Conservation (phyloP, 257 asterid species). For the Ajuga chamaepitys region DNA sequence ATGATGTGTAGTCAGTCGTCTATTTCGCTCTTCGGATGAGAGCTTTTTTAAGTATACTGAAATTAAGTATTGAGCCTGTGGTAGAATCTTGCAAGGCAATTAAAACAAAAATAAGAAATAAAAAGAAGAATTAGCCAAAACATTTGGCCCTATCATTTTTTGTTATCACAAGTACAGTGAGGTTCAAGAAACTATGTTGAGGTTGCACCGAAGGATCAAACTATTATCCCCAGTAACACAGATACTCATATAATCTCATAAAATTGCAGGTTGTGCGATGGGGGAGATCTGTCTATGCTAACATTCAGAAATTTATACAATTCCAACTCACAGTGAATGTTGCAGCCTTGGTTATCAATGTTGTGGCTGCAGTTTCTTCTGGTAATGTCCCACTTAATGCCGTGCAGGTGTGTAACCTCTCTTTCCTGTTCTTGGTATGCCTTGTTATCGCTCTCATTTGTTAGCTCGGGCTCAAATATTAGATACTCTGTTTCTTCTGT, state of each 20-base stretch:
- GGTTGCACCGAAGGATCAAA: neutral
- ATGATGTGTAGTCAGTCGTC: neutral
- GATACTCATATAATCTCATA: neutral
- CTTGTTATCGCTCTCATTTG: neutral
- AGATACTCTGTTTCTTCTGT: neutral
- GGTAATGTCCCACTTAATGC: constrained; percentile 96
- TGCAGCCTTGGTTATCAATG: constrained; percentile 88
- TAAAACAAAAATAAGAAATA: too few relatives aligned
- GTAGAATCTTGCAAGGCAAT: neutral
- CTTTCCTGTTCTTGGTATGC: neutral
- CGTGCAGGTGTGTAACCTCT: constrained; percentile 63
- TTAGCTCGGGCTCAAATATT: neutral
- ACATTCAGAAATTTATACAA: constrained; percentile 91
- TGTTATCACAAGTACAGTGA: neutral
- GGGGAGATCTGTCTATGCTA: constrained; percentile 99
- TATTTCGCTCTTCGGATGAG: neutral
- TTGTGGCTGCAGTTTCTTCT: constrained; percentile 80
- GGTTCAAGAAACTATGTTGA: neutral
- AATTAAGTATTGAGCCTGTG: neutral
- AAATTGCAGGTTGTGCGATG: constrained; percentile 86
- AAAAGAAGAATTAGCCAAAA: neutral
- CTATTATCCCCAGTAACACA: neutral
- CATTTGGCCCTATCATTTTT: neutral
- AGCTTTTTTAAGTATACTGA: neutral
- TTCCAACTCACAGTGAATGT: constrained; percentile 97